Percentiles rank a stretch among this genome's conserved stretches.
These are phyloP conservation scores for Catharanthus roseus DNA, from an alignment of 257 asterid genomes.

Conservation along the genomic window DNA sequence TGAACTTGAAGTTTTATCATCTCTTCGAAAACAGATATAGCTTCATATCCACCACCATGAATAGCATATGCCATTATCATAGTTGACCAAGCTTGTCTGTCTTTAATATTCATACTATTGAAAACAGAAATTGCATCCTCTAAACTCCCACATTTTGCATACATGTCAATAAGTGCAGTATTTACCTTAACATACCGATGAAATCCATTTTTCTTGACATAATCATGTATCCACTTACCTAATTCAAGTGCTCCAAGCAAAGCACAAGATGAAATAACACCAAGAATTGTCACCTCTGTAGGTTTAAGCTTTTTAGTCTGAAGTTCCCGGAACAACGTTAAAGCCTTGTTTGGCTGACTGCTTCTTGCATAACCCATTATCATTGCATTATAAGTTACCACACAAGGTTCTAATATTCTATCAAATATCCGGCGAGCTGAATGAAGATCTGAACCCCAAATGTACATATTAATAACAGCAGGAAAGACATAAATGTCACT, in stretches of 20 bases:
- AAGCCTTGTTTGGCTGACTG: slow-evolving; percentile 31
- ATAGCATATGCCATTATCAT: slow-evolving; percentile 41
- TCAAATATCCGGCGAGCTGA: slow-evolving; percentile 25
- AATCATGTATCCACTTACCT: slow-evolving; percentile 34
- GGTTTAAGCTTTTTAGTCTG: slow-evolving; percentile 28
- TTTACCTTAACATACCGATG: slow-evolving; percentile 33
- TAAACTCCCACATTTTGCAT: slow-evolving; percentile 44
- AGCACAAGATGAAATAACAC: slow-evolving; percentile 34
- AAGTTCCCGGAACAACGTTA: slow-evolving; percentile 26
- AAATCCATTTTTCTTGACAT: slow-evolving; percentile 27
- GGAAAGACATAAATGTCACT: slow-evolving; percentile 25
- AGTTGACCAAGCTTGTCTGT: slow-evolving; percentile 34
- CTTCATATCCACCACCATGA: slow-evolving; percentile 31
- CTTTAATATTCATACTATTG: slow-evolving; percentile 23
- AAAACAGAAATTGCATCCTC: slow-evolving; percentile 29
- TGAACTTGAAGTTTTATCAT: slow-evolving; percentile 18
- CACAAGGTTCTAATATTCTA: slow-evolving; percentile 30
- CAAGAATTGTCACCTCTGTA: slow-evolving; percentile 32
- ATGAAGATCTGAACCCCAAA: slow-evolving; percentile 17
- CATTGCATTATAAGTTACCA: slow-evolving; percentile 27
- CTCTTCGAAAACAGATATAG: slow-evolving; percentile 28
- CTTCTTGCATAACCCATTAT: slow-evolving; percentile 32
- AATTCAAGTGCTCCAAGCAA: slow-evolving; percentile 31
- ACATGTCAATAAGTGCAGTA: slow-evolving; percentile 40
- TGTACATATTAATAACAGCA: slow-evolving; percentile 36